Evolutionary conservation across 306 rosid genomes (phyloP), one percentile per base, ranked within the genome.

Genomic region (Citrullus amarus): DNA sequence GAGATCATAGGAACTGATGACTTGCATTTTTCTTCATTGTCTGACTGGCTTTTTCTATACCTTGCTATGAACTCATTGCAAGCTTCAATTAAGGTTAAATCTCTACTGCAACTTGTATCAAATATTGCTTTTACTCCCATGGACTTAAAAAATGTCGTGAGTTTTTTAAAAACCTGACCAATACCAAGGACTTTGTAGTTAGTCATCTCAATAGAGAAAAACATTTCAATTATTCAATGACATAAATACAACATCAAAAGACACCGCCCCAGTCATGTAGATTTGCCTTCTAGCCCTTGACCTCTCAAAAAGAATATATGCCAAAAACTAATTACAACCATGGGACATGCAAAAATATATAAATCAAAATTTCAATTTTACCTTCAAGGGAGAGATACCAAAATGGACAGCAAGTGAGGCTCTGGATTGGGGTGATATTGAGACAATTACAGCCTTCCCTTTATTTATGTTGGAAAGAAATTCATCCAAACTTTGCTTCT

Each of bases 401-500:
- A 90, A 95, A 88, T 92, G 93, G 67, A 79, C 90, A 1, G 97
- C 96, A 75, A 95, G 90, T 8, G 98, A 92, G 72, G 98, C 87
- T 88, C 98, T 95, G 61, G 97, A 95, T 66, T 95, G 98, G 41
- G 98, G 98, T 50, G 98, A 95, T 58, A 92, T 70, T 9, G 97
- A 95, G 70, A 95, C 90, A 82, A 91, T 84, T 39, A 92, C 96
- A 53, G 88, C 73, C 82, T 87, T 92, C 58, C 97, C 92, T 68
- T 85, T 82, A 68, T 79, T 84, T 43, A 92, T 79, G 71, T 87
- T 95, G 65, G 88, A 82, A 63, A 95, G 85, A 83, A 95, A 92
- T 85, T 95, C 97, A 54, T 95, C 97, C 91, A 88, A 85, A 85
- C 98, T 93, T 90, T 95, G 98, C 78, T 95, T 95, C 89, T 95